phyloP scores from a whole-genome alignment of 176 grass and related monocot genomes.

The Eleusine coracana region DNA sequence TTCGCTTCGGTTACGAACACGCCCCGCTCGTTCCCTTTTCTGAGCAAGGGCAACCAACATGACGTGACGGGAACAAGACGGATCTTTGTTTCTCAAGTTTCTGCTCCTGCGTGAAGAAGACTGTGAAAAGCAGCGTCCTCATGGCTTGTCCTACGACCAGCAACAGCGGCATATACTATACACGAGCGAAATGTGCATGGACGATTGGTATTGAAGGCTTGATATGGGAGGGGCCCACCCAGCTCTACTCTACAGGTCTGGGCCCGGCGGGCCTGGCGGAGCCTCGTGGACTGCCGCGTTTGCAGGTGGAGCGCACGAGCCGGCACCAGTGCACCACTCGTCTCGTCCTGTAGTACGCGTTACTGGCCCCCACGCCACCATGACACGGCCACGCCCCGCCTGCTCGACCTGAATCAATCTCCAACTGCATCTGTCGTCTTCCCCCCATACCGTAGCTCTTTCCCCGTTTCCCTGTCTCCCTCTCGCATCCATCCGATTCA shows the following conservation, averaged over 20 bases:
- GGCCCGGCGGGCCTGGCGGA: neutral
- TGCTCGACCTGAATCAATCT: neutral
- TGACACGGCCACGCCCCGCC: neutral
- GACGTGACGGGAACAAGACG: neutral
- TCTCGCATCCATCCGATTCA: neutral
- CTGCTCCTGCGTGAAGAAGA: neutral
- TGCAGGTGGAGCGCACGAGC: constrained; percentile 27
- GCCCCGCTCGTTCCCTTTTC: neutral
- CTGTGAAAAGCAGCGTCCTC: neutral
- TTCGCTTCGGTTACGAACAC: neutral
- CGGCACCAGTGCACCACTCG: neutral
- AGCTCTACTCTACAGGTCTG: neutral
- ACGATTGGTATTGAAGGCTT: too few species aligned
- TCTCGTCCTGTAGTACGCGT: neutral
- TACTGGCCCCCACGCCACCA: constrained; percentile 31
- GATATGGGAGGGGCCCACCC: neutral
- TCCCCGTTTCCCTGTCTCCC: neutral
- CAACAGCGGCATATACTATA: neutral
- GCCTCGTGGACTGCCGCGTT: constrained; percentile 22
- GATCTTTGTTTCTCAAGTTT: too few species aligned
- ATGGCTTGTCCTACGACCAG: neutral
- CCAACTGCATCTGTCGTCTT: constrained; percentile 30
- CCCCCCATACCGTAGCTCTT: neutral
- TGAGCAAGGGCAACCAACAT: neutral
- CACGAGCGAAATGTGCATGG: neutral